Conservation (phyloP, 1,284 basidiomycete species). For the Psilocybe mexicana region DNA sequence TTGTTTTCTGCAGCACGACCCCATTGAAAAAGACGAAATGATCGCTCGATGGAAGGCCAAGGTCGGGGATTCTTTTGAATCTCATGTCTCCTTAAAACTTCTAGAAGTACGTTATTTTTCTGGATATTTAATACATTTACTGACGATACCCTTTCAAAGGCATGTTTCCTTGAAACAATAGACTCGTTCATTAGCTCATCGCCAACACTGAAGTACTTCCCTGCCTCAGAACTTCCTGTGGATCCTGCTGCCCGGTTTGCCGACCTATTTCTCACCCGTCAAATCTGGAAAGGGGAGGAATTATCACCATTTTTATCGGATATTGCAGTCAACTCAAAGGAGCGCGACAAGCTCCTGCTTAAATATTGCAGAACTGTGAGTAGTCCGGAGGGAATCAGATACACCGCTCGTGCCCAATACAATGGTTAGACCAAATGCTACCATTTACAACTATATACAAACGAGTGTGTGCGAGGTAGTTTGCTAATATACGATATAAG, state of each 20-base stretch:
- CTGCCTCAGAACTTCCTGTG: conserved; percentile 68
- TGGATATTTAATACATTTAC: neutral
- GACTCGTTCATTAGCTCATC: conserved; percentile 31
- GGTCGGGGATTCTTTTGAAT: conserved; percentile 76
- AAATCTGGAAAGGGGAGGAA: conserved; percentile 78
- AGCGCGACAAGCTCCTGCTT: conserved; percentile 81
- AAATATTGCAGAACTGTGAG: conserved; percentile 83
- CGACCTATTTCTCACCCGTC: conserved; percentile 79
- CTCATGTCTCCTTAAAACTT: conserved; percentile 55
- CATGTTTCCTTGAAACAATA: conserved; percentile 60
- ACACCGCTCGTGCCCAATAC: conserved; percentile 63
- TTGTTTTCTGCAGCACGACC: conserved; percentile 45
- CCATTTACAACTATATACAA: neutral
- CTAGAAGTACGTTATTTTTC: conserved; percentile 55
- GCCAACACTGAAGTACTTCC: conserved; percentile 59
- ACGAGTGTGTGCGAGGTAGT: too few relatives aligned
- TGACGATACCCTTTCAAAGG: conserved; percentile 41
- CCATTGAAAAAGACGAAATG: conserved; percentile 57
- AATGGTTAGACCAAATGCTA: conserved; percentile 31
- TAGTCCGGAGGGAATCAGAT: conserved; percentile 67
- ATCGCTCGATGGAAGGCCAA: conserved; percentile 65
- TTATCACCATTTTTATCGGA: conserved; percentile 81
- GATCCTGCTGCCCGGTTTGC: conserved; percentile 78
- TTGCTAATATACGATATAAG: too few relatives aligned
- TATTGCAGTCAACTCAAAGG: conserved; percentile 80